A percentile compares a stretch with the other conserved stretches of the same genome.
Evolutionary conservation across 768 basidiomycete genomes (phyloP).

Genomic region (Leccinellum luteum): DNA sequence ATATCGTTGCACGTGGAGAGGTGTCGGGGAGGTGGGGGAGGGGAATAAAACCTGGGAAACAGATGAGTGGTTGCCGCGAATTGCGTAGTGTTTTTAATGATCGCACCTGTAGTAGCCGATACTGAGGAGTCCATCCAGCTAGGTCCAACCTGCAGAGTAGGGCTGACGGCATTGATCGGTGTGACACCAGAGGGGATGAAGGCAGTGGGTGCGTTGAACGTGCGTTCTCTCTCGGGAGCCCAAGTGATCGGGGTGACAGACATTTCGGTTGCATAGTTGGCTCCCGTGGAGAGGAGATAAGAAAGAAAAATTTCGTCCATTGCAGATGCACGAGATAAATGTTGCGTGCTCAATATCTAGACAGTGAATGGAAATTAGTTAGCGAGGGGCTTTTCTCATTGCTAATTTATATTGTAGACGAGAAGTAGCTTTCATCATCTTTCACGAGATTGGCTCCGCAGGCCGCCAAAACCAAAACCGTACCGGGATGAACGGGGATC

Average conservation of each 20-base stretch:
- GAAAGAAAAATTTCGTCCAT: neutral
- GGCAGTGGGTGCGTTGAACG: neutral
- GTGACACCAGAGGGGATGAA: neutral
- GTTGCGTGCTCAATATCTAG: neutral
- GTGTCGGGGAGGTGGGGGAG: neutral
- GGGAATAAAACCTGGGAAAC: neutral
- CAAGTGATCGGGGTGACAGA: neutral
- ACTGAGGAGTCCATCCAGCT: slow-evolving; percentile 1
- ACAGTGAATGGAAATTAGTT: neutral
- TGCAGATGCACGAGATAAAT: neutral
- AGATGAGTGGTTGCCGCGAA: neutral
- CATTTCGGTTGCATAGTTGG: neutral
- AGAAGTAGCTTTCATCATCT: neutral
- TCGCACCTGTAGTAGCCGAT: neutral
- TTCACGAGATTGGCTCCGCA: neutral
- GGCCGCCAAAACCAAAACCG: neutral
- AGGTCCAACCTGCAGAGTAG: neutral
- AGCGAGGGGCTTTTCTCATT: neutral
- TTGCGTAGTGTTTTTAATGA: neutral
- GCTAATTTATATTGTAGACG: neutral
- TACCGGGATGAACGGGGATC: neutral
- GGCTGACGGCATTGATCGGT: neutral
- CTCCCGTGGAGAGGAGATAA: neutral
- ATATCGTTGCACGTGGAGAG: neutral
- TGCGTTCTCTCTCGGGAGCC: neutral